Evolutionary conservation across 108 stramenopile species (phyloP), one percentile per base, ranked within the genome.

Genomic region (Chaetoceros muelleri): DNA sequence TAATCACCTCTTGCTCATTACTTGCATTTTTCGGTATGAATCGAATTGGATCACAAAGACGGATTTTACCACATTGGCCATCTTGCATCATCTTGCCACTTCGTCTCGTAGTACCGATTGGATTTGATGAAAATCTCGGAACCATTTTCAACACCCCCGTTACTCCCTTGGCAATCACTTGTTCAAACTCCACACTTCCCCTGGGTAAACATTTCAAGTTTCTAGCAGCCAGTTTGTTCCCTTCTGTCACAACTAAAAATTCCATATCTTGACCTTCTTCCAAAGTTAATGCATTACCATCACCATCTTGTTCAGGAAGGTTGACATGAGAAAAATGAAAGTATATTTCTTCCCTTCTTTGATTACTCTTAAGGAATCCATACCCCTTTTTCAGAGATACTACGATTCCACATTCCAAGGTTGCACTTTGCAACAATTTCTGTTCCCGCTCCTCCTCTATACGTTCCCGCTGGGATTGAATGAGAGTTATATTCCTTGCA

Each of bases 161-260:
- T 28, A 84, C 69, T 20, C 84, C 84, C 48, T 58, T 28, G 2
- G 81, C 82, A 22, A 81, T 34, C 3, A 66, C 61, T 13, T 67
- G 78, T 28, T 84, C 73, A 70, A 86, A 82, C 26, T 71, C 45
- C 23, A 90, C 84, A 26, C 73, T 76, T 7, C 85, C 88, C 13
- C 50, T 54, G 1, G 84, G 84, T 24, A 85, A 56, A 28, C 67
- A 59, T 30, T 79, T 66, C 23, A 90, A 59, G 44, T 72, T 30
- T 34, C 84, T 75, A 2, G 88, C 88, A 54, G 73, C 80, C 23
- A 67, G 30, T 34, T 69, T 80, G 24, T 61, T 52, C 18, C 44
- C 20, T 44, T 78, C 74, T 24, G 55, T 53, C 1, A 90, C 78
- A 5, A 84, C 87, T 44, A 79, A 54, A 52, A 85, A 90, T 60